Base-by-base conservation (phyloP, 2,329 filamentous ascomycete genomes). In the Colletotrichum sp. region DNA sequence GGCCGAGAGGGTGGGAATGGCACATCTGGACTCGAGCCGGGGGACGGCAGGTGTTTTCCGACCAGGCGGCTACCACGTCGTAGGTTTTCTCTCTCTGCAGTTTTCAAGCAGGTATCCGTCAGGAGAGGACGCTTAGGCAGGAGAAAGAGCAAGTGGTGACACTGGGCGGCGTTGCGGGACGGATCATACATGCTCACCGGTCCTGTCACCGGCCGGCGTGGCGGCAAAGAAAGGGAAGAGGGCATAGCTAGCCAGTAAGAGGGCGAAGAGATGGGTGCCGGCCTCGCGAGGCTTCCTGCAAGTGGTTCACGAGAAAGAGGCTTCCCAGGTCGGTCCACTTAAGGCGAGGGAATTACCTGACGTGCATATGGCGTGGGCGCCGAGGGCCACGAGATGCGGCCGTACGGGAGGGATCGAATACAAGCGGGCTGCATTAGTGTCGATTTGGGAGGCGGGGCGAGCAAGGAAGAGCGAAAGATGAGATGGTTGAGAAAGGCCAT, bases 341-440 rank as follows among this genome's bases (percentile, higher is more conserved):
- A 34, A 65, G 39, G 39, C 63, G 63, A 65, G 74, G 59, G 65
- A 69, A 74, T 57, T 57, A 36, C 18, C 21, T 74, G 59, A 68
- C 65, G 64, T 69, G 65, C 74, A 74, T 34, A 57, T 69, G 59
- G 64, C 55, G 55, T 68, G 61, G 26, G 60, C 60, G 60, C 63
- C 48, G 60, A 61, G 24, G 18, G 28, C 13, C 24, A 57, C 34
- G 24, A 32, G 43, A 74, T 76, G 74, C 74, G 74, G 74, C 74
- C 74, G 74, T 76, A 76, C 63, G 74, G 65, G 48, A 63, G 59
- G 28, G 34, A 66, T 65, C 34, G 57, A 30, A 36, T 72, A 64
- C 70, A 69, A 24, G 71, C 59, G 59, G 48, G 48, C 70, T 18
- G 74, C 74, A 74, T 76, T 76, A 76, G 74, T 74, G 59, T 65